Evolutionary conservation across 768 basidiomycete genomes (phyloP).

Genomic region (Cystofilobasidium capitatum): DNA sequence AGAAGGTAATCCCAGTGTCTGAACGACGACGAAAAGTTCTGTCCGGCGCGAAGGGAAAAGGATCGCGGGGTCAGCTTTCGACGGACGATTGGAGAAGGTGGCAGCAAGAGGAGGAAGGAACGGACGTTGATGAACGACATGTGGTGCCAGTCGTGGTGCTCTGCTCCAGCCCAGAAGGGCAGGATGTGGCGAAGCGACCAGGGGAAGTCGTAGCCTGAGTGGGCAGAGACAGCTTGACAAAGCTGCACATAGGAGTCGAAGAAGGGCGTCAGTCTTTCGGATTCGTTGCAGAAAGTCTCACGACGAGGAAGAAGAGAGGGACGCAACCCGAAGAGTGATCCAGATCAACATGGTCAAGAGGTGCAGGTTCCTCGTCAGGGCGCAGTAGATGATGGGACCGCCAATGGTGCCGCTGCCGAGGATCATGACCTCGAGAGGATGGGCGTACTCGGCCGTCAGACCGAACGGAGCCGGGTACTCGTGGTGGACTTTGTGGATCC

Average conservation of each 20-base stretch:
- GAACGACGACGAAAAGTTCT: conserved; percentile 20
- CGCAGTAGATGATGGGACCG: conserved; percentile 12
- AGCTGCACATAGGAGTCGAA: background rate
- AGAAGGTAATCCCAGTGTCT: conserved; percentile 19
- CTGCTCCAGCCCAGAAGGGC: conserved; percentile 25
- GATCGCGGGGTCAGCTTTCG: background rate
- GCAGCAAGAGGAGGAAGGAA: background rate
- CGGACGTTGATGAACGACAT: conserved; percentile 8
- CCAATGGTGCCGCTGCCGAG: conserved; percentile 22
- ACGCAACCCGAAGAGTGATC: conserved; percentile 16
- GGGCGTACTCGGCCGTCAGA: conserved; percentile 24
- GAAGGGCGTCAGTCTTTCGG: background rate
- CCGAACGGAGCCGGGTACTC: conserved; percentile 26
- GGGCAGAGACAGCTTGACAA: conserved; percentile 19
- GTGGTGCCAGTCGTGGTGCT: conserved; percentile 26
- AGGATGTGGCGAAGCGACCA: conserved; percentile 10
- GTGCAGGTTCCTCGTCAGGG: conserved; percentile 16
- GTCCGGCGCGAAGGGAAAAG: background rate
- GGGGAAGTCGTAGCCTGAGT: conserved; percentile 24
- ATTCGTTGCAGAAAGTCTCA: background rate
- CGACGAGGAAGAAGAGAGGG: background rate
- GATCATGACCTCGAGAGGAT: conserved; percentile 20
- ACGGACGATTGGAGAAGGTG: background rate
- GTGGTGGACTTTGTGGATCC: conserved; percentile 26
- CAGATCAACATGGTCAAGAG: conserved; percentile 17